phyloP scores from a whole-genome alignment of 108 stramenopile species.

The Nannochloropsis granulata region DNA sequence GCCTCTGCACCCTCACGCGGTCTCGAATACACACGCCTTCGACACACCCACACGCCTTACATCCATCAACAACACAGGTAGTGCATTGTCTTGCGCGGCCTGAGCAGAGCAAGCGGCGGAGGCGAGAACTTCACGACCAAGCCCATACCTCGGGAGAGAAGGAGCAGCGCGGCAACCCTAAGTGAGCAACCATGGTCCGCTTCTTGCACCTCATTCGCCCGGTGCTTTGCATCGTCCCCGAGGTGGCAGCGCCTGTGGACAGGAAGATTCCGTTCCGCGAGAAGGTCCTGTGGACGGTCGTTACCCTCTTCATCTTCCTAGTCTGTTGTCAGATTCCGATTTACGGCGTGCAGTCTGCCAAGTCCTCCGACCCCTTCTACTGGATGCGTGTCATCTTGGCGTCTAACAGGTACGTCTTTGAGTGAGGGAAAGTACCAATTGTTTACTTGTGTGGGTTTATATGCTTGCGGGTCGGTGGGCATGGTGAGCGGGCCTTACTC shows the following conservation, averaged over 20 bases:
- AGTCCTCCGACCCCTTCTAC: constrained; percentile 98
- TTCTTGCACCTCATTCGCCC: constrained; percentile 95
- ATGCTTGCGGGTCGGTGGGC: no score
- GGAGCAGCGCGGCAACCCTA: background rate
- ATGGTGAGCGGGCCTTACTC: no score
- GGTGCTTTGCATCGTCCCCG: constrained; percentile 93
- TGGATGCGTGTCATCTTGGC: constrained; percentile 99
- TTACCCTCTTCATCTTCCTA: constrained; percentile 97
- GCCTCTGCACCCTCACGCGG: background rate
- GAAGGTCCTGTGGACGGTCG: constrained; percentile 95
- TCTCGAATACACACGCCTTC: background rate
- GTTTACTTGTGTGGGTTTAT: no score
- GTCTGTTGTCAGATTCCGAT: constrained; percentile 98
- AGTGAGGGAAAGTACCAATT: background rate
- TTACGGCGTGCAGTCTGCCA: constrained; percentile 90
- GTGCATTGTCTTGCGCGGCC: background rate
- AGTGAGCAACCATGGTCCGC: background rate
- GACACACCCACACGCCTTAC: background rate
- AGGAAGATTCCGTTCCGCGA: constrained; percentile 98
- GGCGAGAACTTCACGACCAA: background rate
- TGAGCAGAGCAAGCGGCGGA: background rate
- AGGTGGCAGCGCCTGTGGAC: constrained; percentile 78
- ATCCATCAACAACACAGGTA: background rate
- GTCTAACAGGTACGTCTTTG: constrained; percentile 60
- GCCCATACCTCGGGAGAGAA: background rate